These are phyloP conservation scores for Gilbertella persicaria DNA, from an alignment of 371 early-diverging fungal species.

Conservation along the genomic window DNA sequence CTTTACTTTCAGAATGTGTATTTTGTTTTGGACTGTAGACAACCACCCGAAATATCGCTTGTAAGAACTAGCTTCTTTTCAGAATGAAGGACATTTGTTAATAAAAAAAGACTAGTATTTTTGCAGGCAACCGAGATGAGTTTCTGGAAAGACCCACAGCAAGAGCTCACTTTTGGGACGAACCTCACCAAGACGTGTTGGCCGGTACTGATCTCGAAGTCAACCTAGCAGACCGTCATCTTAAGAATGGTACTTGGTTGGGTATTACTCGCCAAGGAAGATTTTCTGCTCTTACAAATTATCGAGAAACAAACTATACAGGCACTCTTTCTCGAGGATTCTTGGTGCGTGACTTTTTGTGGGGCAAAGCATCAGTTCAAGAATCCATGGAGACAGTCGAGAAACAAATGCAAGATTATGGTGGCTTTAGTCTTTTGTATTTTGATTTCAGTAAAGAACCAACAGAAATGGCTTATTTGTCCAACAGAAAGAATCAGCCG, in stretches of 20 bases:
- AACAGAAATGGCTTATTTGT: constrained; percentile 34
- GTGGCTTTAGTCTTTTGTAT: constrained; percentile 58
- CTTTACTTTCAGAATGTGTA: constrained; percentile 44
- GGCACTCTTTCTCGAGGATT: constrained; percentile 55
- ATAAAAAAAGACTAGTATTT: constrained; percentile 36
- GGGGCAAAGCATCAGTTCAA: constrained; percentile 14
- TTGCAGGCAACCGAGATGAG: constrained; percentile 68
- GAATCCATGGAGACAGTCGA: constrained; percentile 27
- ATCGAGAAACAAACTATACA: constrained; percentile 45
- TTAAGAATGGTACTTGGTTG: constrained; percentile 59
- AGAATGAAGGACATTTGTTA: neutral
- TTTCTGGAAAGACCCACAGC: constrained; percentile 51
- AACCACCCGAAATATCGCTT: constrained; percentile 57
- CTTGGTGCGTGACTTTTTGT: constrained; percentile 48
- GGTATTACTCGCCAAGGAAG: constrained; percentile 56
- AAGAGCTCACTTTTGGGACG: constrained; percentile 57
- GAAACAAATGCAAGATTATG: constrained; percentile 31
- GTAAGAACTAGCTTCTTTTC: constrained; percentile 21
- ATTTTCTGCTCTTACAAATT: constrained; percentile 62
- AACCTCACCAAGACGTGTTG: constrained; percentile 35
- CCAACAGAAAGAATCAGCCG: constrained; percentile 42
- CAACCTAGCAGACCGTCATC: constrained; percentile 8
- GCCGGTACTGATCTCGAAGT: constrained; percentile 46
- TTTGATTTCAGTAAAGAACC: constrained; percentile 39
- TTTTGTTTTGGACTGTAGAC: constrained; percentile 59